A percentile compares a stretch with the other conserved stretches of the same genome.
These are phyloP conservation scores for Allodekkera sacchari DNA, from an alignment of 805 yeast species.

Conservation along the genomic window DNA sequence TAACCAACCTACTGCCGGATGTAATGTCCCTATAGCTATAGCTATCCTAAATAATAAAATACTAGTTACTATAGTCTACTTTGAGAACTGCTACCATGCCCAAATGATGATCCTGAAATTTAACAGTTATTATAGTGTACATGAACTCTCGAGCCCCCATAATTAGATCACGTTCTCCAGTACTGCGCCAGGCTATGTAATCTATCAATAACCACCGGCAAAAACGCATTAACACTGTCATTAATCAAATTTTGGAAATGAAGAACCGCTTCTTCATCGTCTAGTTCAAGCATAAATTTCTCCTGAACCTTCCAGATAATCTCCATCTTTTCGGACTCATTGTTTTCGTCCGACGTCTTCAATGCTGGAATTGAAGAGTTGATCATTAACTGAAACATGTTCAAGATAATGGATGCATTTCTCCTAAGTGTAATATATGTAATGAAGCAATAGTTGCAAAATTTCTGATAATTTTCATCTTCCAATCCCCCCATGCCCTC, in stretches of 20 bases:
- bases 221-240: slow-evolving; percentile 86
- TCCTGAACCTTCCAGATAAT: slow-evolving; percentile 89
- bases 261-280: slow-evolving; percentile 90
- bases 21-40: no score
- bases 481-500: slow-evolving; percentile 96
- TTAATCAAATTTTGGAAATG: slow-evolving; percentile 92
- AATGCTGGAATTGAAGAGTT: slow-evolving; percentile 91
- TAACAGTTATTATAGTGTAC: no score
- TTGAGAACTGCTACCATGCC: no score
- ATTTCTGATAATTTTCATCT: slow-evolving; percentile 77
- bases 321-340: slow-evolving; percentile 65
- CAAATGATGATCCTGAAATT: no score
- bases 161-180: slow-evolving; percentile 97
- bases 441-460: slow-evolving; percentile 89
- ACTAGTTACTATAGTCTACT: no score
- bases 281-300: slow-evolving; percentile 85
- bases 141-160: no score
- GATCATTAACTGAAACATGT: slow-evolving; percentile 88
- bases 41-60: no score
- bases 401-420: slow-evolving; percentile 82
- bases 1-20: no score
- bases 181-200: slow-evolving; percentile 94
- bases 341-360: slow-evolving; percentile 29
- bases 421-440: slow-evolving; percentile 86
- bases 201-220: slow-evolving; percentile 93